phyloP scores from a whole-genome alignment of 148 eudicot genomes.

The Vaccinium darrowii region DNA sequence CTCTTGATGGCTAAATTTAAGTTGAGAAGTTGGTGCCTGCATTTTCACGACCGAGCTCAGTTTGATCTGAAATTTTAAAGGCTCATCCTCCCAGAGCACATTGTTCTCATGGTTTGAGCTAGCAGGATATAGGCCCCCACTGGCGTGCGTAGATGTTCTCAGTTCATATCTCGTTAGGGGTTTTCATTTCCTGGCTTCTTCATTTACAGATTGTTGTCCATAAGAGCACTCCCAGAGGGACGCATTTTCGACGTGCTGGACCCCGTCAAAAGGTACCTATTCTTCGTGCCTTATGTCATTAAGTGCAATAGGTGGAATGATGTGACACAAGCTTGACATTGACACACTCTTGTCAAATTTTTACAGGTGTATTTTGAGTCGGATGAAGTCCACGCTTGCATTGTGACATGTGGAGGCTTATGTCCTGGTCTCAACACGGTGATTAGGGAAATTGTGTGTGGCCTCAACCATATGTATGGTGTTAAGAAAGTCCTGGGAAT shows the following conservation, averaged over 20 bases:
- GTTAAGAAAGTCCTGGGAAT: slow-evolving; percentile 48
- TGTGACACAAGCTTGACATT: not conserved
- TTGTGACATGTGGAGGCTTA: slow-evolving; percentile 59
- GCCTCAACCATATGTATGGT: slow-evolving; percentile 49
- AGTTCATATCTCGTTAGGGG: not conserved
- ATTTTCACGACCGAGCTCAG: not conserved
- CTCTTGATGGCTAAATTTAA: not conserved
- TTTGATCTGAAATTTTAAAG: not conserved
- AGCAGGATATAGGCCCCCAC: not conserved
- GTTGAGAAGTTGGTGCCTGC: slow-evolving; percentile 6
- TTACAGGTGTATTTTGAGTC: slow-evolving; percentile 51
- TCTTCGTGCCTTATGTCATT: not conserved
- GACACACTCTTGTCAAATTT: not conserved
- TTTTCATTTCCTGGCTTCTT: not conserved
- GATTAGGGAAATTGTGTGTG: slow-evolving; percentile 55
- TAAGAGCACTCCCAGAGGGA: slow-evolving; percentile 17
- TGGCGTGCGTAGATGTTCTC: not conserved
- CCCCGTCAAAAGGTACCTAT: slow-evolving; percentile 25
- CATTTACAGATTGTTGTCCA: slow-evolving; percentile 13
- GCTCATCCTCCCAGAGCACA: not conserved
- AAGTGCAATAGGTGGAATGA: not conserved
- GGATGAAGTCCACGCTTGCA: slow-evolving; percentile 52
- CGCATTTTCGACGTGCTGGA: slow-evolving; percentile 25
- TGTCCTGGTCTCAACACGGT: slow-evolving; percentile 62
- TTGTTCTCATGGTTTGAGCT: not conserved